Conservation (phyloP, 768 basidiomycete species). For the Tulasnella sp. region DNA sequence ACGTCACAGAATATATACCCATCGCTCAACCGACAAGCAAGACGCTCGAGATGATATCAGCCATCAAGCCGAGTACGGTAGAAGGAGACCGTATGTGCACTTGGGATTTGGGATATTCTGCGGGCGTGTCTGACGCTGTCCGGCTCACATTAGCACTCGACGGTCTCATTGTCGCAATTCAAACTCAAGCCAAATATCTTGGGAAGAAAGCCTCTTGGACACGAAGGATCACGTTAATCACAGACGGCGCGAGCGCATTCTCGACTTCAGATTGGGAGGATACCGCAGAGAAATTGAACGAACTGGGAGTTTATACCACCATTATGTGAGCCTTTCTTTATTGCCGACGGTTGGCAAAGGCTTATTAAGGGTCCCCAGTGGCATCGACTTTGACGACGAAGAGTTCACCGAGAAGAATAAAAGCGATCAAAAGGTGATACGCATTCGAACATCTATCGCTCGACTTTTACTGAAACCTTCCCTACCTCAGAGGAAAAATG, state of each 20-base stretch:
- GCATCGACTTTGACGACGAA: conserved; percentile 79
- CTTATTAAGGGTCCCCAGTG: no score
- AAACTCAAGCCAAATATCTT: conserved; percentile 63
- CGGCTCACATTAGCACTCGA: conserved; percentile 59
- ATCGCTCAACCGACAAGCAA: conserved; percentile 54
- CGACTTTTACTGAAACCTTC: neutral
- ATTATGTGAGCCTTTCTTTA: conserved; percentile 50
- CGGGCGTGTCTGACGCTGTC: neutral
- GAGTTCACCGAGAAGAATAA: conserved; percentile 62
- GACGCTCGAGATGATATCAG: conserved; percentile 57
- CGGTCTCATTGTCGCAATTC: conserved; percentile 74
- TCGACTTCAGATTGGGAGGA: conserved; percentile 67
- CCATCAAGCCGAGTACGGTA: conserved; percentile 44
- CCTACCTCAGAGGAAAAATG: conserved; percentile 53
- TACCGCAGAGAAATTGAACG: conserved; percentile 54
- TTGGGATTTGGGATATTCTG: neutral
- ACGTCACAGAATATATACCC: conserved; percentile 58
- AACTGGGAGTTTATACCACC: conserved; percentile 45
- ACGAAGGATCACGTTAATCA: conserved; percentile 70
- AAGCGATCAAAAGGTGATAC: conserved; percentile 54
- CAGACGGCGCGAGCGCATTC: conserved; percentile 71
- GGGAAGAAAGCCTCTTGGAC: conserved; percentile 72
- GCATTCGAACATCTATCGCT: neutral
- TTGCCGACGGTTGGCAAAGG: no score
- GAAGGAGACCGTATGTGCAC: conserved; percentile 48